These are phyloP conservation scores for Scleroderma bovista DNA, from an alignment of 768 basidiomycete genomes.

Conservation along the genomic window DNA sequence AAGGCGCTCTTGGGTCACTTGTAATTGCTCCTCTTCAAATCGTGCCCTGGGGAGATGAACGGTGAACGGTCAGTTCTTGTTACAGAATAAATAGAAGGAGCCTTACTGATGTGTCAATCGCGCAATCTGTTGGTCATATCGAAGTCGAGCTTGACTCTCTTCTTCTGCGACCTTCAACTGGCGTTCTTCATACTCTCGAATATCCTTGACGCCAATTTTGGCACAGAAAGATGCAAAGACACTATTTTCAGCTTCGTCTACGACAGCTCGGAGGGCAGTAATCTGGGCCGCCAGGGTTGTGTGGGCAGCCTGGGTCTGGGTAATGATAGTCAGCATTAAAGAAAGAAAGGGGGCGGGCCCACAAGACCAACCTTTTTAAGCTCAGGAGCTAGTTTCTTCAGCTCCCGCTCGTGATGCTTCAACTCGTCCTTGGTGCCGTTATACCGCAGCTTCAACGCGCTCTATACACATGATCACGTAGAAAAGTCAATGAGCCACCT, in stretches of 20 bases:
- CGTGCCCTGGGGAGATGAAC: slow-evolving; percentile 46
- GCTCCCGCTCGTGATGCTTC: slow-evolving; percentile 69
- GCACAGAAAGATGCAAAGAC: slow-evolving; percentile 76
- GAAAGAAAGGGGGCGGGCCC: neutral
- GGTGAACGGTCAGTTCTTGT: slow-evolving; percentile 3
- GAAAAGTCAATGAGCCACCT: neutral
- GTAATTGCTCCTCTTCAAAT: slow-evolving; percentile 78
- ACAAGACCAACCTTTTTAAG: slow-evolving; percentile 54
- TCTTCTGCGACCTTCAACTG: slow-evolving; percentile 86
- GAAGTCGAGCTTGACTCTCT: slow-evolving; percentile 76
- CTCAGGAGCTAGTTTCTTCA: slow-evolving; percentile 63
- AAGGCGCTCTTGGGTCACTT: slow-evolving; percentile 58
- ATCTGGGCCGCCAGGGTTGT: slow-evolving; percentile 50
- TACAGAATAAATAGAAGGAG: neutral
- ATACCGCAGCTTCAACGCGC: slow-evolving; percentile 67
- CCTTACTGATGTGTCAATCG: slow-evolving; percentile 79
- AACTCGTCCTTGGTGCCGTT: slow-evolving; percentile 80
- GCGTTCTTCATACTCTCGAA: slow-evolving; percentile 91
- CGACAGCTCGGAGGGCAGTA: slow-evolving; percentile 43
- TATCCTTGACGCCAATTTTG: slow-evolving; percentile 71
- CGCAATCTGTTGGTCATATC: slow-evolving; percentile 82
- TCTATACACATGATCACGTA: slow-evolving; percentile 36
- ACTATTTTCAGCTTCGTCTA: slow-evolving; percentile 76
- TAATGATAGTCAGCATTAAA: neutral
- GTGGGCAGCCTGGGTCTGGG: slow-evolving; percentile 52